A percentile compares a stretch with the other conserved stretches of the same genome.
These are phyloP conservation scores for Verticillium isaacii DNA, from an alignment of 2,329 filamentous ascomycete species.

Conservation along the genomic window DNA sequence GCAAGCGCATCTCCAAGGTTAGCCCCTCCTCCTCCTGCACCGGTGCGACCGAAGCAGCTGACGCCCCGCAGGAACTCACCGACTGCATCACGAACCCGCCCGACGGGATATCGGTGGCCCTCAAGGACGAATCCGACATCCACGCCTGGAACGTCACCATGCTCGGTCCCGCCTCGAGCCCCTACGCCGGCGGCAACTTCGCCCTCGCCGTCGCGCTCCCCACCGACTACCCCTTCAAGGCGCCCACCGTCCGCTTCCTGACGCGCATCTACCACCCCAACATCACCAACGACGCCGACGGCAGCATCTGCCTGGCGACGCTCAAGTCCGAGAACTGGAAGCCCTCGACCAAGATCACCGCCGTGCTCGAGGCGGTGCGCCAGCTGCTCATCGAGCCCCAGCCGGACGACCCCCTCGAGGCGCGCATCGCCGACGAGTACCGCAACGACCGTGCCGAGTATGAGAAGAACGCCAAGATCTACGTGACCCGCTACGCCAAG, in stretches of 20 bases:
- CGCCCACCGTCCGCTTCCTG: slow-evolving; percentile 71
- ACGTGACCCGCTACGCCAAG: slow-evolving; percentile 69
- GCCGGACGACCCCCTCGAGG: slow-evolving; percentile 85
- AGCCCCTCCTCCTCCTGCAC: not conserved
- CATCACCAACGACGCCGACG: slow-evolving; percentile 79
- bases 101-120: slow-evolving; percentile 38
- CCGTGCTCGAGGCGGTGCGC: slow-evolving; percentile 73
- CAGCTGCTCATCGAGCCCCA: slow-evolving; percentile 75
- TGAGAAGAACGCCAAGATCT: slow-evolving; percentile 69
- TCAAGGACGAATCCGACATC: slow-evolving; percentile 42
- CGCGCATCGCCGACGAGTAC: slow-evolving; percentile 80
- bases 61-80: slow-evolving; percentile 41
- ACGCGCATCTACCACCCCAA: slow-evolving; percentile 97
- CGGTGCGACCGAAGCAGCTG: not conserved
- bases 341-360: slow-evolving; percentile 70
- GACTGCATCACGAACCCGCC: slow-evolving; percentile 45
- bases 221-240: slow-evolving; percentile 83
- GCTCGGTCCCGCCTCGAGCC: slow-evolving; percentile 35
- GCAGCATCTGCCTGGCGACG: slow-evolving; percentile 80
- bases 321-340: slow-evolving; percentile 90
- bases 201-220: slow-evolving; percentile 69
- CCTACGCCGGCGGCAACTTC: slow-evolving; percentile 66
- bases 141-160: slow-evolving; percentile 49
- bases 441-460: slow-evolving; percentile 63
- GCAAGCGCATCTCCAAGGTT: slow-evolving; percentile 42